Evolutionary conservation across 345 rosid species (phyloP), one percentile per base, ranked within the genome.

Genomic region (Moringa oleifera): DNA sequence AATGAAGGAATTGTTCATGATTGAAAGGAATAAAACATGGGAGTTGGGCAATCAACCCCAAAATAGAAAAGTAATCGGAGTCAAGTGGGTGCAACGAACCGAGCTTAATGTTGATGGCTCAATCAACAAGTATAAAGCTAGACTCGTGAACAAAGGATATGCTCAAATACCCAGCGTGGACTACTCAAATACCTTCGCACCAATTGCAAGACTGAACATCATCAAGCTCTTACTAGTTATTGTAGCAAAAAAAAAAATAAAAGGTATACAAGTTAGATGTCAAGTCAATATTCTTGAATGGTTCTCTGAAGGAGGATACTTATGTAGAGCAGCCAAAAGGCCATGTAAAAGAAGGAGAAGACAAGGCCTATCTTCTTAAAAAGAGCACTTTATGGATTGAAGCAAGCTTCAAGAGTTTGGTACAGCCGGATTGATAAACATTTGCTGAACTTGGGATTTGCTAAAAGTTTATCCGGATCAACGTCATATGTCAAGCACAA

Each of bases 321-420:
- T 61, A 49, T 51, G 55, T 61, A 0, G 25, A 61, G 12, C 31
- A 60, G 18, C 63, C 36, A 0, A 0, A 60, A 23, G 23, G 63
- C 0, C 47, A 0, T 45, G n/a, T 46, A 0, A 22, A 22, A 4
- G 18, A 45, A 55, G 19, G 47, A 17, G 37, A 51, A 28, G 57
- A 66, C 16, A 66, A 60, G 16, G 57, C 58, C 2, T 66, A 47
- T 51, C 23, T 23, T 21, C 61, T 65, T 0, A 66, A 51, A 16
- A 66, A 66, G 25, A n/a, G 57, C 51, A 12, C 51, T 66, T 0
- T 59, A 67, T n/a, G 54, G 71, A 0, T 17, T 67, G 53, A 64
- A 64, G n/a, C n/a, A n/a, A n/a, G n/a, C n/a, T n/a, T n/a, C n/a
- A n/a, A n/a, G n/a, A n/a, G n/a, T n/a, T n/a, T 66, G 63, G 63